phyloP scores from a whole-genome alignment of 163 green algal genomes.

The Smithsoniella earleae region DNA sequence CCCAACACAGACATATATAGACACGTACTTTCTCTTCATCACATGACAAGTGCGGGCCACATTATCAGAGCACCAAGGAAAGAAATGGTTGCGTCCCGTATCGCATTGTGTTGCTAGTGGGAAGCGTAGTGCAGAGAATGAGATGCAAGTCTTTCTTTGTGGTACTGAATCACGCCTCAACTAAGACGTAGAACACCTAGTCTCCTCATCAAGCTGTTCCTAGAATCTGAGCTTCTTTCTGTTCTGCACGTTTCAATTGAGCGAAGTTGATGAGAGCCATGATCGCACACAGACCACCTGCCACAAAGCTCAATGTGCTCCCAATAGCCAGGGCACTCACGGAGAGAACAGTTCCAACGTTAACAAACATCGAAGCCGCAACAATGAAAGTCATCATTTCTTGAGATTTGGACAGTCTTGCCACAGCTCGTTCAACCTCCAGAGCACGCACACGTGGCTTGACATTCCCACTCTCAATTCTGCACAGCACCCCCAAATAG shows the following conservation, averaged over 20 bases:
- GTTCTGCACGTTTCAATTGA: slow-evolving; percentile 39
- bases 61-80: no score
- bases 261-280: slow-evolving; percentile 53
- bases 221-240: slow-evolving; percentile 28
- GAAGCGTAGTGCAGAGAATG: no score
- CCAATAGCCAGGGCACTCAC: slow-evolving; percentile 55
- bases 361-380: slow-evolving; percentile 71
- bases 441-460: slow-evolving; percentile 92
- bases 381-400: slow-evolving; percentile 62
- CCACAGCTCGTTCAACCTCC: slow-evolving; percentile 82
- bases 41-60: no score
- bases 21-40: no score
- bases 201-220: background rate
- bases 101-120: no score
- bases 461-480: slow-evolving; percentile 79
- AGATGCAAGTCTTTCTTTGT: no score
- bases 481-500: background rate
- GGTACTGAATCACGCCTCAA: no score
- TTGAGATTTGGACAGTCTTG: slow-evolving; percentile 73
- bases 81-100: no score
- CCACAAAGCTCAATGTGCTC: slow-evolving; percentile 57
- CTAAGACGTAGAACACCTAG: no score
- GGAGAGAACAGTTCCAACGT: slow-evolving; percentile 81
- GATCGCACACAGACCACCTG: slow-evolving; percentile 57
- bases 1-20: no score